phyloP scores from a whole-genome alignment of 768 basidiomycete species.

The Naematelia aurantialba region DNA sequence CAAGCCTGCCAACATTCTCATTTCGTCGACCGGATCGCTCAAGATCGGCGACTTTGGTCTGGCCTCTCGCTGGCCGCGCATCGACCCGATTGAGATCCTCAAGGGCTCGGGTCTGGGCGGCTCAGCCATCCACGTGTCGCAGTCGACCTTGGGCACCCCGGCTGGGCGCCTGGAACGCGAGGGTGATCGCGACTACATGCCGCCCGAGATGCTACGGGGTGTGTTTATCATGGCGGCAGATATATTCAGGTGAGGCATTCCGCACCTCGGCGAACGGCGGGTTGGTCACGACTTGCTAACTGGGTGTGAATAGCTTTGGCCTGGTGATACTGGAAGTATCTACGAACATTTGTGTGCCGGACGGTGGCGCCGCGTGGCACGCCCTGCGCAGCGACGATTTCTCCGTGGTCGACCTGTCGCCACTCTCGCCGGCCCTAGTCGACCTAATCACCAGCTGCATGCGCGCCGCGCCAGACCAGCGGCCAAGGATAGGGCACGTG shows the following conservation, averaged over 20 bases:
- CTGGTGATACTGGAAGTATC: slow-evolving; percentile 94
- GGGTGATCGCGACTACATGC: slow-evolving; percentile 94
- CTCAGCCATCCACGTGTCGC: slow-evolving; percentile 2
- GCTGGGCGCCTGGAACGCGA: slow-evolving; percentile 68
- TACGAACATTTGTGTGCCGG: slow-evolving; percentile 92
- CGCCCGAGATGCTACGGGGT: slow-evolving; percentile 90
- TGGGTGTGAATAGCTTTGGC: slow-evolving; percentile 66
- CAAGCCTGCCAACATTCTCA: slow-evolving; percentile 95
- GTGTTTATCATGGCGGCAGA: slow-evolving; percentile 90
- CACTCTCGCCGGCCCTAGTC: slow-evolving; percentile 43
- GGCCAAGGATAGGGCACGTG: slow-evolving; percentile 35
- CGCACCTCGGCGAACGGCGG: neutral
- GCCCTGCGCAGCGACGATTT: slow-evolving; percentile 87
- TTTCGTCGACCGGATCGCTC: slow-evolving; percentile 80
- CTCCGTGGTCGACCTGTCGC: slow-evolving; percentile 55
- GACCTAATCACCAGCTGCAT: slow-evolving; percentile 48
- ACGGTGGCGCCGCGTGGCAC: slow-evolving; percentile 92
- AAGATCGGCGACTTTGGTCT: slow-evolving; percentile 99
- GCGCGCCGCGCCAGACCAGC: slow-evolving; percentile 29
- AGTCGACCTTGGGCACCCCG: neutral
- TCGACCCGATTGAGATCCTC: slow-evolving; percentile 50
- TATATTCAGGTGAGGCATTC: slow-evolving; percentile 77
- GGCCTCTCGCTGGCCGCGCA: slow-evolving; percentile 84
- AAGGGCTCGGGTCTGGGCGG: slow-evolving; percentile 45
- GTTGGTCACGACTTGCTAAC: slow-evolving; percentile 7